Evolutionary conservation across 1,139 yeast genomes (phyloP), one percentile per base, ranked within the genome.

Genomic region (Suhomyces yuchorum): DNA sequence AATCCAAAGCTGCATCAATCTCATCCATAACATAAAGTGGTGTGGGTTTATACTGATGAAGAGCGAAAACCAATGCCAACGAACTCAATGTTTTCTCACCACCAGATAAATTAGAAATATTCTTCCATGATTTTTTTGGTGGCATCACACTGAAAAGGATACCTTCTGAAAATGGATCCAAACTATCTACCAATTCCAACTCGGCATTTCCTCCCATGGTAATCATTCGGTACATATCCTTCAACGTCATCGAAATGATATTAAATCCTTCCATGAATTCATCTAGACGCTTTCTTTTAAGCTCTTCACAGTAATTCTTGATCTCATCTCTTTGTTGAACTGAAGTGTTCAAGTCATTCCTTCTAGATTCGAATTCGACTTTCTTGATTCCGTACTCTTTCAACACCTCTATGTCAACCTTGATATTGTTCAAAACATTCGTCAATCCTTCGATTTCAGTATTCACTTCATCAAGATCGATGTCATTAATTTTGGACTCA

Each of bases 141-240:
- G 99, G 99, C 99, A 95, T 95, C 7, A 95, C 99, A 67, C 97
- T 88, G 67, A 95, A 95, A 41, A 91, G 72, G 41, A 95, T 92
- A 30, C 99, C 99, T 68, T 95, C 99, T 0, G 97, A 84, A 61
- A 95, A 95, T n/a, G 99, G 99, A 66, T 95, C 99, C 60, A 93
- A 78, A 56, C 96, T 86, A 63, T 95, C 99, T 18, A 92, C 98
- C 46, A 93, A 78, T 63, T 95, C 99, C 39, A 95, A 76, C 65
- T 95, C 99, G 0, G 99, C 99, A 71, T 92, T 95, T 36, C 99
- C 99, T 14, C 99, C 99, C 96, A 93, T 91, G 0, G 99, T 95
- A 51, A 95, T 93, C 96, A 93, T 89, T 61, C 92, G 96, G 62
- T 95, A 95, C 98, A 95, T 92, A 60, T 90, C 97, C 65, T 93